A percentile compares a stretch with the other conserved stretches of the same genome.
These are phyloP conservation scores for Coniosporium apollinis DNA, from an alignment of 495 filamentous ascomycete species.

Conservation along the genomic window DNA sequence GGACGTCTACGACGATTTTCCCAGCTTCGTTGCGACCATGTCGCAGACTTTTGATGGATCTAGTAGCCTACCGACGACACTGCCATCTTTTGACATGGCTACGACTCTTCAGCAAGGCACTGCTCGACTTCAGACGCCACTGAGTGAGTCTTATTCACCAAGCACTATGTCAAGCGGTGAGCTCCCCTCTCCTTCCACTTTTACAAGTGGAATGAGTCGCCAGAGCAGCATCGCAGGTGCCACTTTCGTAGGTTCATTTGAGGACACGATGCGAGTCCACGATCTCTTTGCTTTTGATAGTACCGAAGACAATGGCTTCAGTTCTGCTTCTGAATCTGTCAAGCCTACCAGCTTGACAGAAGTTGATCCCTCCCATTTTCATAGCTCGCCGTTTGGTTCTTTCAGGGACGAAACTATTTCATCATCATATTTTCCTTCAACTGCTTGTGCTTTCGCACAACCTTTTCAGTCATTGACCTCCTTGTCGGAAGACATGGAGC, in stretches of 20 bases:
- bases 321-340: too few relatives aligned
- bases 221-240: constrained; percentile 14
- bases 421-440: constrained; percentile 8
- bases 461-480: constrained; percentile 5
- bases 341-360: too few relatives aligned
- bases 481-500: constrained; percentile 16
- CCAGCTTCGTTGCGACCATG: too few relatives aligned
- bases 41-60: too few relatives aligned
- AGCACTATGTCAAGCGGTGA: constrained; percentile 9
- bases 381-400: too few relatives aligned
- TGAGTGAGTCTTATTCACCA: constrained; percentile 9
- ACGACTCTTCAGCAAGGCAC: neutral
- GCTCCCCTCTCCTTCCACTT: constrained; percentile 9
- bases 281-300: constrained; percentile 7
- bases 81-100: too few relatives aligned
- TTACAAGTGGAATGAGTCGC: constrained; percentile 17
- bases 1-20: too few relatives aligned
- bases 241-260: constrained; percentile 9
- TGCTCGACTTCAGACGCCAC: neutral
- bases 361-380: too few relatives aligned
- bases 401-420: constrained; percentile 8
- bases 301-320: too few relatives aligned
- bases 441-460: constrained; percentile 9
- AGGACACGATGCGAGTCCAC: constrained; percentile 15
- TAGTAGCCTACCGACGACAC: too few relatives aligned